Evolutionary conservation across 2,329 filamentous ascomycete genomes (phyloP).

Genomic region (Xylaria arbuscula): DNA sequence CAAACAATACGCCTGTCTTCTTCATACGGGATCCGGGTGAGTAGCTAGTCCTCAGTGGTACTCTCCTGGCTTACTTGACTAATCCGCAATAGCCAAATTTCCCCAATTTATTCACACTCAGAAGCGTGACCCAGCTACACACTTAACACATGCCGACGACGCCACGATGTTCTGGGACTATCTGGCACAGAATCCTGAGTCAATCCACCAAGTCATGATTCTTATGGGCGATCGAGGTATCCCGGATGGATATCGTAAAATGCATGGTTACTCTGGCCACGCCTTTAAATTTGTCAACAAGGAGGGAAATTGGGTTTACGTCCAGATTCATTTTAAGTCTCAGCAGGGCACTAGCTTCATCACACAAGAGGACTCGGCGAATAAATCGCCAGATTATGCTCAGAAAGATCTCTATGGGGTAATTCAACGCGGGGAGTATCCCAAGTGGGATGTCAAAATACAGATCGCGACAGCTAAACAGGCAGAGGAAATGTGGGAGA

Average conservation of each 20-base stretch:
- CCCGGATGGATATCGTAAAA: slow-evolving; percentile 72
- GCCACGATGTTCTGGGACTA: slow-evolving; percentile 71
- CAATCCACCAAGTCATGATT: slow-evolving; percentile 72
- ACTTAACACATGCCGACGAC: slow-evolving; percentile 63
- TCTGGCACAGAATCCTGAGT: slow-evolving; percentile 70
- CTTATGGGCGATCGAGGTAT: slow-evolving; percentile 75
- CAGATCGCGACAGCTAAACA: slow-evolving; percentile 67
- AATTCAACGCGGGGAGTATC: slow-evolving; percentile 69
- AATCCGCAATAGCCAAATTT: slow-evolving; percentile 66
- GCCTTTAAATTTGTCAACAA: slow-evolving; percentile 74
- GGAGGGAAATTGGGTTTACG: slow-evolving; percentile 73
- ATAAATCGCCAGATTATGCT: slow-evolving; percentile 70
- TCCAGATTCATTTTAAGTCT: slow-evolving; percentile 72
- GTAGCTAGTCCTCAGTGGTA: too few species aligned
- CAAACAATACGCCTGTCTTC: too few species aligned
- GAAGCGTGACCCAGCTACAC: slow-evolving; percentile 68
- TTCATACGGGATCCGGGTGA: too few species aligned
- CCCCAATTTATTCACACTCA: slow-evolving; percentile 76
- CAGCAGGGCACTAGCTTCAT: slow-evolving; percentile 72
- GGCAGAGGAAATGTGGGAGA: slow-evolving; percentile 22
- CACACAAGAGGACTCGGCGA: slow-evolving; percentile 66
- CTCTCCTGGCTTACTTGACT: too few species aligned
- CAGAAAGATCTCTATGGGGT: slow-evolving; percentile 73
- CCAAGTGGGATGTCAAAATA: slow-evolving; percentile 72
- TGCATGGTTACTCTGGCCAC: slow-evolving; percentile 76